These are phyloP conservation scores for Monilinia polystroma DNA, from an alignment of 2,329 filamentous ascomycete genomes.

Conservation along the genomic window DNA sequence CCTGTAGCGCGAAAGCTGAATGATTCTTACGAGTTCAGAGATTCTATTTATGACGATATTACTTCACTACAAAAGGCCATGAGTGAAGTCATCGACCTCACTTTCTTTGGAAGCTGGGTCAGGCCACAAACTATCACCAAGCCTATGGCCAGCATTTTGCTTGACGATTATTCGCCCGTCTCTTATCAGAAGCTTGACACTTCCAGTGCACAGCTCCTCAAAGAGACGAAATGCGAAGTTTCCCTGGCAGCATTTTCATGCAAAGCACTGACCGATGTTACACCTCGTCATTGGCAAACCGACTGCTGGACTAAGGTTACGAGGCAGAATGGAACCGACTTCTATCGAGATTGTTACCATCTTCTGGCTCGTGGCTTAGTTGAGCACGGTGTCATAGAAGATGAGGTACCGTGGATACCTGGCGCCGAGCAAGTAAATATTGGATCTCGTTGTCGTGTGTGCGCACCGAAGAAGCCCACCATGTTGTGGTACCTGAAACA, in stretches of 20 bases:
- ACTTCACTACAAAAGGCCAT: not conserved
- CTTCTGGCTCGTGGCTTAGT: slow-evolving; percentile 11
- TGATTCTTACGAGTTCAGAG: not conserved
- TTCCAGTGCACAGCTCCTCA: not conserved
- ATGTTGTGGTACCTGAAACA: slow-evolving; percentile 7
- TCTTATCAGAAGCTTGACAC: not conserved
- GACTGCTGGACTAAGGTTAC: slow-evolving; percentile 5
- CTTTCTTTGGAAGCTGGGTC: not conserved
- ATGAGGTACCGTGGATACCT: not conserved
- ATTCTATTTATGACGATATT: not conserved
- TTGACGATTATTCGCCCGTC: not conserved
- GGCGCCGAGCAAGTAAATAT: not conserved
- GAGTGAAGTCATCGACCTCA: not conserved
- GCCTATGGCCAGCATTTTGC: not conserved
- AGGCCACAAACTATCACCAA: not conserved
- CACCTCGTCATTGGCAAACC: not conserved
- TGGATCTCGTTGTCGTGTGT: not conserved
- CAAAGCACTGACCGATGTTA: not conserved
- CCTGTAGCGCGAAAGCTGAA: not conserved
- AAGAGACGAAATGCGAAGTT: not conserved
- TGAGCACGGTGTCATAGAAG: not conserved
- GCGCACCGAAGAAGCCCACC: not conserved
- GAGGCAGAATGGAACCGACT: not conserved
- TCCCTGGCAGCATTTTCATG: slow-evolving; percentile 1
- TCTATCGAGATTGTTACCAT: not conserved